A percentile compares a stretch with the other conserved stretches of the same genome.
Evolutionary conservation across 1,139 yeast genomes (phyloP).

Genomic region (Kluyveromyces sp.): DNA sequence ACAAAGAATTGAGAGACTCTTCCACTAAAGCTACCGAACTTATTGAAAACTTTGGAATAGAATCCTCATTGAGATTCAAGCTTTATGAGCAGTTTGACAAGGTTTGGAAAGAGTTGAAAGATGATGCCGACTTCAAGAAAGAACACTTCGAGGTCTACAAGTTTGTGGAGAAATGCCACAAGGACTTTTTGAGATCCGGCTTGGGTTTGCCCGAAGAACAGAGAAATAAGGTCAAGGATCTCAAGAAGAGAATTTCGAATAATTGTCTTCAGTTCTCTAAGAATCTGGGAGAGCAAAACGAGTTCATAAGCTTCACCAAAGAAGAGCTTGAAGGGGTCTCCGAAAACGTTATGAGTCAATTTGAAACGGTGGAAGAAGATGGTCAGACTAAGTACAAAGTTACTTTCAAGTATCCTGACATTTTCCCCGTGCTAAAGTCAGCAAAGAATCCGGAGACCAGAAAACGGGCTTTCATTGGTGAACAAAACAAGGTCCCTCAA

Average conservation of each 20-base stretch:
- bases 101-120: constrained; percentile 36
- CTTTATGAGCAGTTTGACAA: constrained; percentile 53
- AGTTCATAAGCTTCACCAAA: constrained; percentile 47
- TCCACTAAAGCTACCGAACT: constrained; percentile 56
- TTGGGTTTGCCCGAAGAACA: constrained; percentile 50
- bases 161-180: constrained; percentile 49
- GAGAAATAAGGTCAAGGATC: constrained; percentile 48
- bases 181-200: constrained; percentile 58
- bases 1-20: constrained; percentile 60
- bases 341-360: constrained; percentile 50
- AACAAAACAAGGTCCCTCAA: constrained; percentile 56
- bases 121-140: constrained; percentile 25
- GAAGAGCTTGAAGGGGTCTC: constrained; percentile 75
- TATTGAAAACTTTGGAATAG: constrained; percentile 52
- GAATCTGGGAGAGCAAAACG: constrained; percentile 67
- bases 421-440: constrained; percentile 66
- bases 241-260: constrained; percentile 54
- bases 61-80: constrained; percentile 60
- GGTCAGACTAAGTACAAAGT: constrained; percentile 44
- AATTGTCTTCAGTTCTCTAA: constrained; percentile 52
- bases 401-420: constrained; percentile 76
- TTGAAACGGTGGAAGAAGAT: constrained; percentile 42
- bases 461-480: constrained; percentile 55
- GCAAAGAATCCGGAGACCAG: constrained; percentile 61
- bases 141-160: constrained; percentile 51